phyloP scores from a whole-genome alignment of 176 grass and related monocot species.

The Aegilops longissima region DNA sequence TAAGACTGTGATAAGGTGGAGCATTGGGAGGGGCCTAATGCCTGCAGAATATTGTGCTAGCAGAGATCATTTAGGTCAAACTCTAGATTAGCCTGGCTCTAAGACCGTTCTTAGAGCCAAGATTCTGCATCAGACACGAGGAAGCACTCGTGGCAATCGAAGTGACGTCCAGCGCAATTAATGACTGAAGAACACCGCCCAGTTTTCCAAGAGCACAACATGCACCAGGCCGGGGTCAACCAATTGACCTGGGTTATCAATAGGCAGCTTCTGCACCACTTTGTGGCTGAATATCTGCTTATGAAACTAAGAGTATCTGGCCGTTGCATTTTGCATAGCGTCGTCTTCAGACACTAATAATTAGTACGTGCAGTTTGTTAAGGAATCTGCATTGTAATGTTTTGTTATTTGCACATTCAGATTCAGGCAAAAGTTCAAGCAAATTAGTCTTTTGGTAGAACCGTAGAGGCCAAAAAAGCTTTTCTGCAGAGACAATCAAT shows the following conservation, averaged over 20 bases:
- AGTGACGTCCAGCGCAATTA: slow-evolving; percentile 26
- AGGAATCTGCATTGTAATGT: neutral
- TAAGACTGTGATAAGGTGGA: too few relatives aligned
- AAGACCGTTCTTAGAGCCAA: slow-evolving; percentile 29
- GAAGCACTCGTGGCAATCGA: slow-evolving; percentile 4
- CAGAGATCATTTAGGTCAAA: slow-evolving; percentile 24
- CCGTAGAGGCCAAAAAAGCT: slow-evolving; percentile 24
- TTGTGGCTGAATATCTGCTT: neutral
- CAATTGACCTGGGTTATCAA: slow-evolving; percentile 39
- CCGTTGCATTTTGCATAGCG: neutral
- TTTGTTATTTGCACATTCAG: neutral
- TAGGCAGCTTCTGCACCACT: slow-evolving; percentile 16
- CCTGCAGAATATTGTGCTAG: slow-evolving; percentile 29
- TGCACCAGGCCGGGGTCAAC: slow-evolving; percentile 23
- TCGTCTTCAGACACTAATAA: neutral
- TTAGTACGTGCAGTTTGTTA: neutral
- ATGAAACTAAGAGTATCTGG: neutral
- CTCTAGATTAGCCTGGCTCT: slow-evolving; percentile 39
- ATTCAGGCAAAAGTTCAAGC: neutral
- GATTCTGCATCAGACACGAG: slow-evolving; percentile 7
- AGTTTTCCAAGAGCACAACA: slow-evolving; percentile 23
- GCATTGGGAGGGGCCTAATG: neutral
- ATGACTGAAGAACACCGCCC: slow-evolving; percentile 34
- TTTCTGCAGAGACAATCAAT: slow-evolving; percentile 32
- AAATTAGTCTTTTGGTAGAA: neutral